Evolutionary conservation across 1,284 basidiomycete species (phyloP), one percentile per base, ranked within the genome.

Genomic region (Sporisorium exsertum): DNA sequence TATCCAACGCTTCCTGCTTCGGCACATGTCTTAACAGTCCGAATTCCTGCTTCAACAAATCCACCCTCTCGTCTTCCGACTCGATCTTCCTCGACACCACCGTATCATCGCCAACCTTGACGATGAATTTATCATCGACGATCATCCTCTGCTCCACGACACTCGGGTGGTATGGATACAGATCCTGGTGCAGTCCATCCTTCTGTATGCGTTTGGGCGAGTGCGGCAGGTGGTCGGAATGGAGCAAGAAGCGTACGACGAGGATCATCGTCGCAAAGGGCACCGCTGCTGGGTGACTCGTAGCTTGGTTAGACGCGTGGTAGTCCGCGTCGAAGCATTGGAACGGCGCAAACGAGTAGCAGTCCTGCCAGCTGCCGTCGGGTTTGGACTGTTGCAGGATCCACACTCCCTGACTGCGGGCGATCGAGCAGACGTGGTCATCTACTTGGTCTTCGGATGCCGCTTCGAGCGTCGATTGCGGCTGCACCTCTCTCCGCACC

Each of bases 121-220:
- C 50, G 5, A 64, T 72, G n/a, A 56, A 57, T n/a, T 57, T 64
- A 18, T 61, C 64, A 0, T 24, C 66, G 3, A 71, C 56, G 7
- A 78, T 27, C 65, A 70, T 67, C 15, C 63, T 32, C 42, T 69
- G 72, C n/a, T 64, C 68, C 2, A 78, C 49, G 1, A 47, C 29
- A 15, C 27, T 45, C 5, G 76, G 76, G 35, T 74, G 72, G 51
- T 78, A 74, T 2, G 72, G 67, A 42, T 75, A 68, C 18, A 78
- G 51, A 15, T 59, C 50, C 9, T n/a, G 3, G 1, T 53, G 5
- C 43, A 77, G 32, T 1, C 57, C 58, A 16, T 76, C 68, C 1
- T 18, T 12, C 10, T 60, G 26, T 2, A 64, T 13, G 24, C n/a
- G 18, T 16, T 53, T 13, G 7, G 29, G 15, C 1, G 59, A 63